Percentiles rank a stretch among this genome's conserved stretches.
Conservation (phyloP, 2,329 filamentous ascomycete species). For the Ophiosphaerella korrae region DNA sequence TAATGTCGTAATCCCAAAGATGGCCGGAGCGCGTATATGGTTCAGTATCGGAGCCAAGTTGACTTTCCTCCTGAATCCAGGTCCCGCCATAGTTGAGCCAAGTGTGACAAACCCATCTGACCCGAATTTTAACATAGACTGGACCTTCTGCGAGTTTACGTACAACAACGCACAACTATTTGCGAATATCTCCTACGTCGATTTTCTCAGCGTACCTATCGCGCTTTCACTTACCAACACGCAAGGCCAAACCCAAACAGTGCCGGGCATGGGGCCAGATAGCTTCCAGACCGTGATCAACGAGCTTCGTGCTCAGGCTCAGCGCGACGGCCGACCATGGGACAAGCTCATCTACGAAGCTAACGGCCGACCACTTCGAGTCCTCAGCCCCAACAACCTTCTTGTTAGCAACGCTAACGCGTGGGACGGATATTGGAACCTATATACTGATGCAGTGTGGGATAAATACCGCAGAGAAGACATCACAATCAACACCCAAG, state of each 20-base stretch:
- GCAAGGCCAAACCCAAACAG: conserved; percentile 46
- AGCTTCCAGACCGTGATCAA: conserved; percentile 63
- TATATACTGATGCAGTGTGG: conserved; percentile 60
- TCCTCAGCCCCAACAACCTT: conserved; percentile 53
- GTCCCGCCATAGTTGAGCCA: conserved; percentile 75
- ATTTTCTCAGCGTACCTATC: conserved; percentile 65
- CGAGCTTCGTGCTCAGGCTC: conserved; percentile 61
- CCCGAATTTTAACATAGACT: conserved; percentile 52
- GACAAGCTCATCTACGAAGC: conserved; percentile 60
- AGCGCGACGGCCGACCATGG: conserved; percentile 63
- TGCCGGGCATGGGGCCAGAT: conserved; percentile 63
- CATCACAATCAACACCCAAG: conserved; percentile 69
- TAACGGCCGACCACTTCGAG: conserved; percentile 46
- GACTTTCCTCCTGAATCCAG: conserved; percentile 72
- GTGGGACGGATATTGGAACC: conserved; percentile 58
- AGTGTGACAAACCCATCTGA: conserved; percentile 68
- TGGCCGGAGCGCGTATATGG: conserved; percentile 75
- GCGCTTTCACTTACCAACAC: conserved; percentile 52
- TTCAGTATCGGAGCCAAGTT: conserved; percentile 66
- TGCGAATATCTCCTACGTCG: conserved; percentile 70
- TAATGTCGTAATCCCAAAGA: conserved; percentile 68
- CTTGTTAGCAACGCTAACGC: conserved; percentile 53
- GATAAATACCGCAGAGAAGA: conserved; percentile 51
- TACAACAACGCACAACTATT: conserved; percentile 55
- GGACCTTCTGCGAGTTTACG: conserved; percentile 57